These are phyloP conservation scores for Cystofilobasidium bisporidii DNA, from an alignment of 768 basidiomycete genomes.

Conservation along the genomic window DNA sequence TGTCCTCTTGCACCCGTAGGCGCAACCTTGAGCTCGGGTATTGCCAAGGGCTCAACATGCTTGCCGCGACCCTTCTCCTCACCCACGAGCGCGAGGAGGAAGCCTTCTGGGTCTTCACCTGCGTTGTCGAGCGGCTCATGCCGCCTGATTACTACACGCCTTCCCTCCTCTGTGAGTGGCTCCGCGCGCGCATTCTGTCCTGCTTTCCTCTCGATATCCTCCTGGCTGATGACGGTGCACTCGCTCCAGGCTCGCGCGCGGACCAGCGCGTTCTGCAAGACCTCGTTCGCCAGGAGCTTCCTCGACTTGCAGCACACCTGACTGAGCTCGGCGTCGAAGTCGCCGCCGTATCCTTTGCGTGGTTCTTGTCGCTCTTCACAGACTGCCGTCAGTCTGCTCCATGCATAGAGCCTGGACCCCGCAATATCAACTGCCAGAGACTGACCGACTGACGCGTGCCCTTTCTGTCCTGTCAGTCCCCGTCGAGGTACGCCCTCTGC, in stretches of 20 bases:
- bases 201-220: background rate
- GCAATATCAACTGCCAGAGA: too few species aligned
- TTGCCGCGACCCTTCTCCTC: slow-evolving; percentile 85
- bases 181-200: too few species aligned
- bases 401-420: background rate
- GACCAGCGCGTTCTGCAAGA: slow-evolving; percentile 85
- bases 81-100: slow-evolving; percentile 72
- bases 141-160: slow-evolving; percentile 92
- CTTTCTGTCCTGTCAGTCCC: slow-evolving; percentile 46
- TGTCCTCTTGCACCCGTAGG: slow-evolving; percentile 42
- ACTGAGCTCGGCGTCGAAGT: slow-evolving; percentile 76
- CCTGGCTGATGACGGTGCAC: too few species aligned
- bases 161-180: slow-evolving; percentile 57
- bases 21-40: slow-evolving; percentile 89
- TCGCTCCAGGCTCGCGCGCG: slow-evolving; percentile 55
- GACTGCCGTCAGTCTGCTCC: slow-evolving; percentile 51
- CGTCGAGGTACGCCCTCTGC: slow-evolving; percentile 57
- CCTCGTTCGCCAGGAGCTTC: slow-evolving; percentile 63
- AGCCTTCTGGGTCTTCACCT: slow-evolving; percentile 26
- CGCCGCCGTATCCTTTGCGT: slow-evolving; percentile 91
- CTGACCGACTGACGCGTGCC: background rate
- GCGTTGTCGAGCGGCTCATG: slow-evolving; percentile 27
- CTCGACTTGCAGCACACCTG: slow-evolving; percentile 66
- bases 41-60: slow-evolving; percentile 57
- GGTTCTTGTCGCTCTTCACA: slow-evolving; percentile 94